Conservation (phyloP, 129 eudicot genomes). For the Kitagawia praeruptora region DNA sequence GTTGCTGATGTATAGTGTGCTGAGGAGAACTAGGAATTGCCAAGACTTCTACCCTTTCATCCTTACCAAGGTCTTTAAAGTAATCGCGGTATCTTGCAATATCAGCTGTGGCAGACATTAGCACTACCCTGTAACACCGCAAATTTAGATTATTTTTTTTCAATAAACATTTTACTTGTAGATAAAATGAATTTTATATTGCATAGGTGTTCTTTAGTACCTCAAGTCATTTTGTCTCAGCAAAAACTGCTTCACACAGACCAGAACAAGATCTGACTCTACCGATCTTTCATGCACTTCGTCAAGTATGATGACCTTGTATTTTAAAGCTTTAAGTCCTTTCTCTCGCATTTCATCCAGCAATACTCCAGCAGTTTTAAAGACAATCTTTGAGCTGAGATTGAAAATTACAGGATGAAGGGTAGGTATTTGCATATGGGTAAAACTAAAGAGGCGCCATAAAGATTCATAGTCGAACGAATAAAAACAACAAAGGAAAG, state of each 20-base stretch:
- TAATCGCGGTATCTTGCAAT: constrained; percentile 81
- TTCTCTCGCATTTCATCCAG: constrained; percentile 96
- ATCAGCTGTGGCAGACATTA: constrained; percentile 99
- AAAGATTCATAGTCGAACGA: background rate
- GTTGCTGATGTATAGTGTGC: constrained; percentile 54
- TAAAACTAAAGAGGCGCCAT: background rate
- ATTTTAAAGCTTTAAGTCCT: constrained; percentile 72
- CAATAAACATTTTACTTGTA: background rate
- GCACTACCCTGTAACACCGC: constrained; percentile 64
- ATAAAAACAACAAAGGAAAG: background rate
- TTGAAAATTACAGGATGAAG: constrained; percentile 1
- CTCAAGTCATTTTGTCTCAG: constrained; percentile 58
- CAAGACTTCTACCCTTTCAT: constrained; percentile 84
- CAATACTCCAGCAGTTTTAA: constrained; percentile 98
- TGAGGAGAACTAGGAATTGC: constrained; percentile 73
- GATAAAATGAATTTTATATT: constrained; percentile 4
- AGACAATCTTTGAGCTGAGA: constrained; percentile 79
- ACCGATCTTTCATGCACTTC: constrained; percentile 99
- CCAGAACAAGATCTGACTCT: constrained; percentile 97
- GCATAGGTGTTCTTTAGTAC: constrained; percentile 13
- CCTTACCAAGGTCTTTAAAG: constrained; percentile 83
- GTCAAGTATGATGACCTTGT: constrained; percentile 88
- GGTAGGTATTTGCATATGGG: background rate
- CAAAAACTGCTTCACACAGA: constrained; percentile 84
- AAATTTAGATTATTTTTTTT: background rate